phyloP scores from a whole-genome alignment of 2,329 filamentous ascomycete genomes.

The Alternaria postmessia region DNA sequence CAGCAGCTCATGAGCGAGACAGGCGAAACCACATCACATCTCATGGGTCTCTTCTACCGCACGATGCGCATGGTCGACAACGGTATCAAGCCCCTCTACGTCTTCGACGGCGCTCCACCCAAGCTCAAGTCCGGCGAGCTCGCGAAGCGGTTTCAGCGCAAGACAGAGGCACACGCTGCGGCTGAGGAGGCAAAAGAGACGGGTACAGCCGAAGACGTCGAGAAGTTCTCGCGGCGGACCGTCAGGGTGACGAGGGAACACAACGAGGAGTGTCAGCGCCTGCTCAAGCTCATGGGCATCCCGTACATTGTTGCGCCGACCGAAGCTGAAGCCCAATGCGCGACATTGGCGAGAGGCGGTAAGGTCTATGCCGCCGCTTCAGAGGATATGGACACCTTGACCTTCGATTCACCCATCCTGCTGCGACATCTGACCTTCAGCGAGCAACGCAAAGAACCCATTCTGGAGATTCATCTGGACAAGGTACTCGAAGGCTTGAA shows the following conservation, averaged over 20 bases:
- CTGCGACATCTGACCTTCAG: constrained; percentile 94
- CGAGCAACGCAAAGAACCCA: constrained; percentile 96
- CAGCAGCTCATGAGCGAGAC: constrained; percentile 95
- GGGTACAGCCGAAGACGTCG: constrained; percentile 94
- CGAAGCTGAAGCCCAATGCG: constrained; percentile 96
- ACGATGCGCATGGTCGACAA: constrained; percentile 98
- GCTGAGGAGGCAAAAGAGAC: constrained; percentile 97
- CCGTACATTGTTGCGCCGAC: constrained; percentile 95
- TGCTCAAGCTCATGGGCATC: constrained; percentile 94
- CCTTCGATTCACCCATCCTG: constrained; percentile 90
- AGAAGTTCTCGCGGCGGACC: constrained; percentile 94
- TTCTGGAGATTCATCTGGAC: constrained; percentile 90
- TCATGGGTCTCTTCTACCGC: constrained; percentile 99
- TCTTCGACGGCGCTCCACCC: constrained; percentile 95
- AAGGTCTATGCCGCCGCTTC: constrained; percentile 97
- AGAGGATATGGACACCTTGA: constrained; percentile 99
- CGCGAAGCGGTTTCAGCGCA: constrained; percentile 94
- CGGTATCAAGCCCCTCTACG: constrained; percentile 97
- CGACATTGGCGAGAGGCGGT: constrained; percentile 83
- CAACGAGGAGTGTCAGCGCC: constrained; percentile 89
- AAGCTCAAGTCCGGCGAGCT: constrained; percentile 98
- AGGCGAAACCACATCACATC: constrained; percentile 94
- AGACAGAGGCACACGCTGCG: constrained; percentile 87
- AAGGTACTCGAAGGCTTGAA: constrained; percentile 84
- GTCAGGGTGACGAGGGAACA: constrained; percentile 96